Evolutionary conservation across 176 grass and related monocot genomes (phyloP), one percentile per base, ranked within the genome.

Genomic region (Metroxylon sagu): DNA sequence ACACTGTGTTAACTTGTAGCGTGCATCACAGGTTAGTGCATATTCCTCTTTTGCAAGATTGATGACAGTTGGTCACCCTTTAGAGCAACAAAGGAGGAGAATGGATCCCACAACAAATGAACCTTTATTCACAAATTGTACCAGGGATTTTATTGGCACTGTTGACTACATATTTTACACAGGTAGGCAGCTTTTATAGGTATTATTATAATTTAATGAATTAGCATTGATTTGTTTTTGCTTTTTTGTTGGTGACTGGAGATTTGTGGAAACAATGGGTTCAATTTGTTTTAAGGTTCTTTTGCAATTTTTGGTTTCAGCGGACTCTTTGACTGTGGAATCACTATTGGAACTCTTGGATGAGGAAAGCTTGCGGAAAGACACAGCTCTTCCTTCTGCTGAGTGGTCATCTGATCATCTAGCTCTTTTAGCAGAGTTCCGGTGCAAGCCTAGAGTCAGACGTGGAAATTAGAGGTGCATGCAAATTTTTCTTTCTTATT

Each of bases 111-210:
- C 66, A 75, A 99, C 94, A 57, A 91, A 99, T 76, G 94, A 99
- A 70, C 94, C 94, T 23, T 74, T 99, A 27, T 99, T 99, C 75
- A 99, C 94, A 71, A 93, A 99, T 67, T 99, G 84, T 60, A 93
- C 88, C 43, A 82, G 94, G 64, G 94, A 99, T 81, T 99, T 99
- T 75, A 86, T 79, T 62, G 88, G 88, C 59, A 93, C 94, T 1
- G 65, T 92, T 14, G 94, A 99, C 80, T 99, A 93, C 61, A 99
- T 99, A 80, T 99, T 99, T 85, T 99, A 99, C 68, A 93, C 94
- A 58, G 94, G 94, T 99, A 68, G 54, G 29, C 35, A 43, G 12
- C 8, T 2, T 43, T 12, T 43, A 0, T 43, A 43, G 12, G 2
- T 43, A 43, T 43, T 43, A 43, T 43, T 43, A 43, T 43, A 43